phyloP scores from a whole-genome alignment of 2,329 filamentous ascomycete genomes.

The Xylaria sp. region DNA sequence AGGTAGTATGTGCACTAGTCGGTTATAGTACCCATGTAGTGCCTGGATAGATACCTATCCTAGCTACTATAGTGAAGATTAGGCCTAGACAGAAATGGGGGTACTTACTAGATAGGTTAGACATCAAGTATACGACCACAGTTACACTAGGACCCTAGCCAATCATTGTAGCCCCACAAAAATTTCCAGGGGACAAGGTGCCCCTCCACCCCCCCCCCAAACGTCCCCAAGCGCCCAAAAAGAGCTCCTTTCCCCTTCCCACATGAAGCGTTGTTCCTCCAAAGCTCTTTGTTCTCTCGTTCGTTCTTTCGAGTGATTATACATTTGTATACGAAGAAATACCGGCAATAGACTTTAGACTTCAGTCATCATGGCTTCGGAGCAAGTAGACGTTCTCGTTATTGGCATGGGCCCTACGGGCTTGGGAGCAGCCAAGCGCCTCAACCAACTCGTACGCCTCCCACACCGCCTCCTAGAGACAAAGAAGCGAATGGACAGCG shows the following conservation, averaged over 20 bases:
- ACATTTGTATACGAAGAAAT: slow-evolving; percentile 18
- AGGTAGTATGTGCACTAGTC: background rate
- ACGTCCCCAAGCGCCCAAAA: slow-evolving; percentile 21
- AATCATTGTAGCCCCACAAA: slow-evolving; percentile 22
- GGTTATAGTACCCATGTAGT: slow-evolving; percentile 11
- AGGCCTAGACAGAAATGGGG: slow-evolving; percentile 15
- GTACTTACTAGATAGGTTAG: too few species aligned
- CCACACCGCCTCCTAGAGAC: slow-evolving; percentile 39
- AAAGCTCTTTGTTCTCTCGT: slow-evolving; percentile 15
- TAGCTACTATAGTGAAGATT: slow-evolving; percentile 16
- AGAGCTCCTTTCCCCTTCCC: slow-evolving; percentile 25
- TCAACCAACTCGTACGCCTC: slow-evolving; percentile 86
- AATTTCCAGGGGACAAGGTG: slow-evolving; percentile 19
- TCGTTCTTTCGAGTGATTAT: slow-evolving; percentile 2
- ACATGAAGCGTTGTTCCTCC: slow-evolving; percentile 12
- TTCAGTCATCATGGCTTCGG: slow-evolving; percentile 26
- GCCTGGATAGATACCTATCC: too few species aligned
- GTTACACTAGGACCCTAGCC: background rate
- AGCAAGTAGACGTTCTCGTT: slow-evolving; percentile 92
- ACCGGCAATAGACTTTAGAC: slow-evolving; percentile 10
- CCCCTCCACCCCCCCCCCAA: slow-evolving; percentile 24
- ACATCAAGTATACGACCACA: background rate
- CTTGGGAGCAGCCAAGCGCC: slow-evolving; percentile 95
- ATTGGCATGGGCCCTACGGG: slow-evolving; percentile 98
- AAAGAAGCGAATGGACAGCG: slow-evolving; percentile 24